Base-by-base conservation (phyloP, 176 grass and related monocot species). In the Oryza brachyantha region DNA sequence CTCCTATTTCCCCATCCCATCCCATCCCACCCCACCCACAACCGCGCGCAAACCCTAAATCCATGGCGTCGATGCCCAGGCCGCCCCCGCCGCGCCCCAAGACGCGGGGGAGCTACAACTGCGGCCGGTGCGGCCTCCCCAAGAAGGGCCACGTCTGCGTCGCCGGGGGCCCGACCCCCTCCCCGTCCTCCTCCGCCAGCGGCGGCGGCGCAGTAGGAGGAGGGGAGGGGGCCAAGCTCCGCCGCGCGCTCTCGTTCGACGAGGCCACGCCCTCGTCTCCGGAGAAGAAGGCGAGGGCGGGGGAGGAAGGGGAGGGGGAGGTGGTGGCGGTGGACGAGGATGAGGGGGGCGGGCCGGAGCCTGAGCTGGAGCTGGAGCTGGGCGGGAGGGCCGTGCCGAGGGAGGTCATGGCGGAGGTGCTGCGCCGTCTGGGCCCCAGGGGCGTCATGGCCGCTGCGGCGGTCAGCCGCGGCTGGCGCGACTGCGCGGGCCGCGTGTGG, bases 71-170 rank as follows among this genome's bases (percentile, higher is more conserved):
- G 38, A 29, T 28, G 81, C 83, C 69, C 61, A 79, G 25, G 17
- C 76, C 64, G 54, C 61, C 64, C 32, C 61, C 82, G 69, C 64
- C 64, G 67, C 76, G 74, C 22, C 84, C 84, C 77, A 95, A 95
- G 86, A 84, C 85, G 72, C 92, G 92, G 29, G 96, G 96, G 66
- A 99, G 79, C 90, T 99, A 99, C 81, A 99, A 95, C 78, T 99
- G 96, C 66, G 96, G 96, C 70, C 78, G 92, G 0, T 99, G 96
- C 59, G 96, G 96, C 37, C 85, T 89, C 32, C 96, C 96, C 63
- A 99, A 99, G 84, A 94, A 91, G 82, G 96, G 96, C 84, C 96
- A 99, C 70, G 88, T 93, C 59, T 99, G 96, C 80, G 10, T 70
- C 55, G 48, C 62, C 76, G 38, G 25, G 42, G 25, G 62, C 76